Evolutionary conservation across 2,329 filamentous ascomycete species (phyloP), one percentile per base, ranked within the genome.

Genomic region (Ambrosiella beaveri): DNA sequence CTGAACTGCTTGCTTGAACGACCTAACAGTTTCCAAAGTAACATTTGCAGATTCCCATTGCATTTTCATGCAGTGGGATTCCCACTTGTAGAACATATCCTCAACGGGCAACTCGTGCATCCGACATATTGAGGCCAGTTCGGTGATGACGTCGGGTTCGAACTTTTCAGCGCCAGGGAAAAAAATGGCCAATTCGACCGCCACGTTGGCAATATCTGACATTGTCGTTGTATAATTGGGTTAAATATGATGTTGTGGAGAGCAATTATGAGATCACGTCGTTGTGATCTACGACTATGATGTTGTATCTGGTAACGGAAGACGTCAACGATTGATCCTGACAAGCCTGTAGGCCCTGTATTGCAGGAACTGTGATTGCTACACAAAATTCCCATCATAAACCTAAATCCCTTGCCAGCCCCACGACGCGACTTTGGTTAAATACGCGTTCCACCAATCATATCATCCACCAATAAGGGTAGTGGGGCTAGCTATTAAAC

Each of bases 31-130:
- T 41, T 85, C 79, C 47, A 94, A 75, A 53, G 85, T 80, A 8
- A 71, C 59, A 61, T 87, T 72, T 61, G 77, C 82, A 59, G 88
- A 85, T 59, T 94, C 88, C 53, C 81, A 74, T 27, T 90, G 88
- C 83, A 97, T 89, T 71, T 91, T 95, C 68, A 98, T 85, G 70
- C 86, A 90, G 75, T 96, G 97, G 0, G 89, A 91, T 70, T 98
- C 93, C 93, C 93, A 98, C 76, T 97, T 97, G 80, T 88, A 96
- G 71, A 88, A 96, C 35, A 97, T 76, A 68, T 97, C 93, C 68
- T 97, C 84, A 39, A 83, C 77, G 13, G 82, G 80, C 61, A 97
- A 78, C 53, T 81, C 82, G 71, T 96, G 88, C 61, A 97, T 76
- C 57, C 84, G 82, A 72, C 93, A 79, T 68, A 95, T 94, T 60